Evolutionary conservation across 2,329 filamentous ascomycete genomes (phyloP).

Genomic region (Aspergillus puulaauensis): DNA sequence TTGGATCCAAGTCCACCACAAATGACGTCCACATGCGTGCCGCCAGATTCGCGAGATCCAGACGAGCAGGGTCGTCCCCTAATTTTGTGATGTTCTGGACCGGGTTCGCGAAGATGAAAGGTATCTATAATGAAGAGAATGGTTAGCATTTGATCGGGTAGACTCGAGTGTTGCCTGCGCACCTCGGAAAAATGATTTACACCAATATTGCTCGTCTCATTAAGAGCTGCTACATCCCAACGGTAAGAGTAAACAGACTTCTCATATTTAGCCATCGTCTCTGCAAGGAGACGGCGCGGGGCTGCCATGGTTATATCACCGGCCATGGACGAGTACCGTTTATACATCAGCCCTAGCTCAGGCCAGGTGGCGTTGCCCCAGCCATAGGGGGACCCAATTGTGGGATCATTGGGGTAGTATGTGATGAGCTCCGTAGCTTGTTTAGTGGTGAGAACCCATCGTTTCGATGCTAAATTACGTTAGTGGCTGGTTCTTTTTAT

Average conservation of each 20-base stretch:
- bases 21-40: conserved; percentile 36
- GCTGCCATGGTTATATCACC: conserved; percentile 30
- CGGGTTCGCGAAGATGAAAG: conserved; percentile 33
- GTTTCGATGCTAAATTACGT: conserved; percentile 22
- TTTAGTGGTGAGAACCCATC: conserved; percentile 26
- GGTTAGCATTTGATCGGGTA: neutral
- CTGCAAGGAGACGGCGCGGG: conserved; percentile 28
- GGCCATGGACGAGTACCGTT: conserved; percentile 32
- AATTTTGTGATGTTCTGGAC: conserved; percentile 28
- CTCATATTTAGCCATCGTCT: conserved; percentile 23
- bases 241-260: conserved; percentile 27
- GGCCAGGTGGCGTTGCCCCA: conserved; percentile 34
- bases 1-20: conserved; percentile 27
- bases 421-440: conserved; percentile 42
- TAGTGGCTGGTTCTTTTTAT: neutral
- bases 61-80: conserved; percentile 23
- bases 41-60: conserved; percentile 28
- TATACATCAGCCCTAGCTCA: conserved; percentile 25
- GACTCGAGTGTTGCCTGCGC: neutral
- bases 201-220: conserved; percentile 25
- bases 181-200: conserved; percentile 34
- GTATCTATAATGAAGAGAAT: conserved; percentile 21
- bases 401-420: conserved; percentile 53
- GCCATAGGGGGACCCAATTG: conserved; percentile 49
- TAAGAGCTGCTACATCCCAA: conserved; percentile 31